Percentiles rank a stretch among this genome's conserved stretches.
Conservation (phyloP, 192 early-diverging fungal species). For the Umbelopsis isabellina region DNA sequence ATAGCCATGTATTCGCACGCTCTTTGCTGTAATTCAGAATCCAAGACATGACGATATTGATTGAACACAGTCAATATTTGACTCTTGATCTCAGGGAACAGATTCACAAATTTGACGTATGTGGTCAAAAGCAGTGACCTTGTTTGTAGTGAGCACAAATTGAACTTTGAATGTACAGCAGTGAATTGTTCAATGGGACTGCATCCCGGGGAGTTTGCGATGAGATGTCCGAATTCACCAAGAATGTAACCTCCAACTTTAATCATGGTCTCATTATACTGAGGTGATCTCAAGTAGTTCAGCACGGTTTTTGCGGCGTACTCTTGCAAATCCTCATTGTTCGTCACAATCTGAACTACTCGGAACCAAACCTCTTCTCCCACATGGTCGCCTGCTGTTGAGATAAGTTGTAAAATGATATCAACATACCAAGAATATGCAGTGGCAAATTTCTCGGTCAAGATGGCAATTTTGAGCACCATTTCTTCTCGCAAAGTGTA, state of each 20-base stretch:
- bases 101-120: constrained; percentile 93
- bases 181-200: constrained; percentile 95
- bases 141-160: constrained; percentile 75
- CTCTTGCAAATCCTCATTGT: constrained; percentile 93
- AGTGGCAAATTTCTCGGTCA: constrained; percentile 97
- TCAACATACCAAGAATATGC: constrained; percentile 99
- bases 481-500: constrained; percentile 94
- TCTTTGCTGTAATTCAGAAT: constrained; percentile 96
- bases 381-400: constrained; percentile 93
- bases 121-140: constrained; percentile 88
- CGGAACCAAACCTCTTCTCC: constrained; percentile 98
- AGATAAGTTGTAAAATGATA: constrained; percentile 94
- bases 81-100: constrained; percentile 97
- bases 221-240: constrained; percentile 97
- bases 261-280: constrained; percentile 94
- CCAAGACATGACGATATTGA: constrained; percentile 84
- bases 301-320: constrained; percentile 89
- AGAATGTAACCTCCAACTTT: constrained; percentile 97
- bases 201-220: constrained; percentile 84
- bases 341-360: constrained; percentile 94
- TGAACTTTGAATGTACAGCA: constrained; percentile 91
- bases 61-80: constrained; percentile 86
- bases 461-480: constrained; percentile 98
- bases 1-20: constrained; percentile 96
- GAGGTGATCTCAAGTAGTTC: constrained; percentile 81